These are phyloP conservation scores for Tricholoma sp. DNA, from an alignment of 768 basidiomycete species.

Conservation along the genomic window DNA sequence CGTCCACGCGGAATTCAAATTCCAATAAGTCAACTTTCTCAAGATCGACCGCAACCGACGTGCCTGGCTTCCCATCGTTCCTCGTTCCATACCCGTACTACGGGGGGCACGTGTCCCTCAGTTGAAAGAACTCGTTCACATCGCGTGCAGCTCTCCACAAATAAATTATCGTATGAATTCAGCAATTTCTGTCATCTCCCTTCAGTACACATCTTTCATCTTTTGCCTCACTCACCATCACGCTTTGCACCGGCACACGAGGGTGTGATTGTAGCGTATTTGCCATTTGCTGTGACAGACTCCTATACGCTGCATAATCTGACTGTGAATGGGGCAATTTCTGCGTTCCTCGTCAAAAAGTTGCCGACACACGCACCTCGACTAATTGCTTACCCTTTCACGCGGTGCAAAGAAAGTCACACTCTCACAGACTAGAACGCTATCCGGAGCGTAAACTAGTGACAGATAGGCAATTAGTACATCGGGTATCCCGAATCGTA, in stretches of 20 bases:
- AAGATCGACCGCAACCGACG: constrained; percentile 25
- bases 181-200: constrained; percentile 39
- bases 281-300: constrained; percentile 61
- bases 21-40: neutral
- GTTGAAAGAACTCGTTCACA: constrained; percentile 64
- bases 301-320: constrained; percentile 58
- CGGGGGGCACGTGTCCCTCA: constrained; percentile 70
- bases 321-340: constrained; percentile 67
- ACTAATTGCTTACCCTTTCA: constrained; percentile 44
- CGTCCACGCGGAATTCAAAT: too few relatives aligned
- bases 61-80: constrained; percentile 49
- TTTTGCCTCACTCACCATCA: constrained; percentile 36
- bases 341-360: constrained; percentile 27
- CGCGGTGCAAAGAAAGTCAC: constrained; percentile 69
- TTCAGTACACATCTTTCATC: neutral
- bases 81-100: constrained; percentile 52
- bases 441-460: constrained; percentile 33
- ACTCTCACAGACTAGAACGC: constrained; percentile 47
- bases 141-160: constrained; percentile 51
- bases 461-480: constrained; percentile 64
- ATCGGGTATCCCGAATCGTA: constrained; percentile 61
- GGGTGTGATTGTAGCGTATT: constrained; percentile 53
- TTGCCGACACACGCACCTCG: too few relatives aligned
- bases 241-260: constrained; percentile 43
- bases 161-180: constrained; percentile 53